A percentile compares a stretch with the other conserved stretches of the same genome.
phyloP scores from a whole-genome alignment of 1,284 basidiomycete species.

The Trametes polyzona region DNA sequence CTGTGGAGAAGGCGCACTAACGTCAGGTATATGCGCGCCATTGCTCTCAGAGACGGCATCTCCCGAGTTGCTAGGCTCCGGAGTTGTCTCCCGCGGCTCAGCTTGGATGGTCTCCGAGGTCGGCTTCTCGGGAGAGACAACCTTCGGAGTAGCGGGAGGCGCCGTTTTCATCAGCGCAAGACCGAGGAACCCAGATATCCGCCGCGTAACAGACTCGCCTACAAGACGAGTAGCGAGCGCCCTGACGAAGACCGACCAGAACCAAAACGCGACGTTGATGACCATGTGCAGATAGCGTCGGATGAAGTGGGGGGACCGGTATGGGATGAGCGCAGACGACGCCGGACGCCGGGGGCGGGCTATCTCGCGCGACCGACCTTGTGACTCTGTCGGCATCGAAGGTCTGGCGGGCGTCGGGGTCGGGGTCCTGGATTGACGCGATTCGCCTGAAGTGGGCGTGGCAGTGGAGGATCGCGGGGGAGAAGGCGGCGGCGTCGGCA shows the following conservation, averaged over 20 bases:
- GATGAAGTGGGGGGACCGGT: conserved; percentile 10
- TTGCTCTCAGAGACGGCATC: neutral
- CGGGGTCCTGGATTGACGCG: neutral
- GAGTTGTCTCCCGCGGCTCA: no score
- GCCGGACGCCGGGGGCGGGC: neutral
- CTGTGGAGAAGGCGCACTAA: neutral
- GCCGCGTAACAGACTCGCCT: conserved; percentile 11
- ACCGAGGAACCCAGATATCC: conserved; percentile 13
- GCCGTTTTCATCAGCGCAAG: conserved; percentile 15
- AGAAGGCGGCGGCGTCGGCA: conserved; percentile 30
- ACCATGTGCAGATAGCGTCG: conserved; percentile 21
- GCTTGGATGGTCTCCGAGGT: no score
- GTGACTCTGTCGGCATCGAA: neutral
- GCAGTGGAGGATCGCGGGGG: conserved; percentile 16
- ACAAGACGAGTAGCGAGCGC: conserved; percentile 11
- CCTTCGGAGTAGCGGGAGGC: neutral
- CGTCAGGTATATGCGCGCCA: neutral
- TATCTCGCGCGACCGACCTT: neutral
- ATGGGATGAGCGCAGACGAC: conserved; percentile 11
- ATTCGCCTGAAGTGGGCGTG: neutral
- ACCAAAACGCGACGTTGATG: conserved; percentile 24
- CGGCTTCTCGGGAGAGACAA: neutral
- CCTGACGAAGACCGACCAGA: conserved; percentile 20
- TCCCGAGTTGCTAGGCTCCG: no score
- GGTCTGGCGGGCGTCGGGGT: neutral